phyloP scores from a whole-genome alignment of 495 filamentous ascomycete species.

The Apiosordaria backusii region DNA sequence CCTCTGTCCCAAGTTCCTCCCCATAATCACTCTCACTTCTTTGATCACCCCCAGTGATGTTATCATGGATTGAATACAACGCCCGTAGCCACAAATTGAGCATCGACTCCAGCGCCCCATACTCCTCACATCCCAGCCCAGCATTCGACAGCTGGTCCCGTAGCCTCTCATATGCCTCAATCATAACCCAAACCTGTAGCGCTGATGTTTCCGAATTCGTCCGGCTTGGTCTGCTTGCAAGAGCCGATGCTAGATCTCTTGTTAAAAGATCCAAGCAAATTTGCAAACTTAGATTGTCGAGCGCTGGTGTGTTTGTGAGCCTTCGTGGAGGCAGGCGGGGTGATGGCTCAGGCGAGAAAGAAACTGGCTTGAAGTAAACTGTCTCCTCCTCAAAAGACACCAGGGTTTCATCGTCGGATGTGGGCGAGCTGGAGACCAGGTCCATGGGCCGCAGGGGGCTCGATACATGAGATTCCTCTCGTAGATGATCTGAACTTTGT shows the following conservation, averaged over 20 bases:
- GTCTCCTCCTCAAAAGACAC: slow-evolving; percentile 44
- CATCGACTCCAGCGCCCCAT: slow-evolving; percentile 30
- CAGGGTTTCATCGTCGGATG: slow-evolving; percentile 44
- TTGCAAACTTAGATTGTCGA: slow-evolving; percentile 36
- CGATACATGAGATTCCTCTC: not conserved
- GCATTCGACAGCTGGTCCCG: slow-evolving; percentile 34
- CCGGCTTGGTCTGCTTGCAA: slow-evolving; percentile 23
- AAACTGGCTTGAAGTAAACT: slow-evolving; percentile 39
- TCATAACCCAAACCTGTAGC: slow-evolving; percentile 54
- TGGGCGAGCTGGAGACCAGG: slow-evolving; percentile 18
- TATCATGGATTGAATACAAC: slow-evolving; percentile 40
- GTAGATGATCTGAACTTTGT: slow-evolving; percentile 18
- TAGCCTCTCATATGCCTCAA: slow-evolving; percentile 48
- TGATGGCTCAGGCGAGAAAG: slow-evolving; percentile 30
- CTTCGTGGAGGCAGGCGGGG: not conserved
- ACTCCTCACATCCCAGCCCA: slow-evolving; percentile 20
- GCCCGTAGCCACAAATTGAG: slow-evolving; percentile 45
- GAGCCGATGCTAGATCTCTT: slow-evolving; percentile 39
- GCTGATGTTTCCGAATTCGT: slow-evolving; percentile 44
- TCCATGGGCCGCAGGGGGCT: not conserved
- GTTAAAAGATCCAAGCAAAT: slow-evolving; percentile 43
- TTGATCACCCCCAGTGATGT: slow-evolving; percentile 14
- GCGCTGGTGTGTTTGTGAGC: slow-evolving; percentile 16
- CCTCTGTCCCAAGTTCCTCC: slow-evolving; percentile 18
- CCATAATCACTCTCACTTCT: slow-evolving; percentile 19